These are phyloP conservation scores for Prunus yedoensis DNA, from an alignment of 331 rosid genomes.

Conservation along the genomic window DNA sequence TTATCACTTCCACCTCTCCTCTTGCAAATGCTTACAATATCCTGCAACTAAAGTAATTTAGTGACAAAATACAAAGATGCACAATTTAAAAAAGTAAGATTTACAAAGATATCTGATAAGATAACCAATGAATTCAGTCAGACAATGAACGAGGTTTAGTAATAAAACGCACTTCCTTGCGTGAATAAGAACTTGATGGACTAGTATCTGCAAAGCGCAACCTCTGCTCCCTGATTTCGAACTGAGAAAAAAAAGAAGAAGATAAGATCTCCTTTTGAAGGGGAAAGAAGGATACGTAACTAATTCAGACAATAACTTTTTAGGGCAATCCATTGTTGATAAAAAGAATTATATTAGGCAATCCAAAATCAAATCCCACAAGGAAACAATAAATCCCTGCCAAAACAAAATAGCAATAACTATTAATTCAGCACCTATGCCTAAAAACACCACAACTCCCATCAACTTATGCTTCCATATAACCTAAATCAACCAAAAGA, in stretches of 20 bases:
- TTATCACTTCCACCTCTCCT: conserved; percentile 87
- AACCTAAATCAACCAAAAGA: not conserved
- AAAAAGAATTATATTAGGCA: not conserved
- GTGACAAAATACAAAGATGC: not conserved
- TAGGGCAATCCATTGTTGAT: conserved; percentile 1
- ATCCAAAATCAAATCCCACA: not conserved
- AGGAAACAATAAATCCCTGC: not conserved
- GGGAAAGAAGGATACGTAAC: not conserved
- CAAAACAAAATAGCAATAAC: too few species aligned
- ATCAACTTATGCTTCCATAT: not conserved
- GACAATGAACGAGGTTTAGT: conserved; percentile 19
- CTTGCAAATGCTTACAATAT: conserved; percentile 63
- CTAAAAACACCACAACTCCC: not conserved
- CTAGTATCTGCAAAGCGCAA: conserved; percentile 70
- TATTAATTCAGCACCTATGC: not conserved
- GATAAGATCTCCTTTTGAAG: conserved; percentile 18
- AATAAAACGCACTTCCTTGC: conserved; percentile 63
- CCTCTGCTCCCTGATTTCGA: conserved; percentile 76
- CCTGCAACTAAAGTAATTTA: conserved; percentile 50
- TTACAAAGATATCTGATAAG: conserved; percentile 1
- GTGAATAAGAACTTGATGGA: conserved; percentile 74
- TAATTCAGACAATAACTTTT: not conserved
- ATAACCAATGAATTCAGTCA: conserved; percentile 3
- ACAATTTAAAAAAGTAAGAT: not conserved
- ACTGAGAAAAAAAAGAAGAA: conserved; percentile 48